Conservation (phyloP, 1,139 yeast species). For the Spathaspora sp. region DNA sequence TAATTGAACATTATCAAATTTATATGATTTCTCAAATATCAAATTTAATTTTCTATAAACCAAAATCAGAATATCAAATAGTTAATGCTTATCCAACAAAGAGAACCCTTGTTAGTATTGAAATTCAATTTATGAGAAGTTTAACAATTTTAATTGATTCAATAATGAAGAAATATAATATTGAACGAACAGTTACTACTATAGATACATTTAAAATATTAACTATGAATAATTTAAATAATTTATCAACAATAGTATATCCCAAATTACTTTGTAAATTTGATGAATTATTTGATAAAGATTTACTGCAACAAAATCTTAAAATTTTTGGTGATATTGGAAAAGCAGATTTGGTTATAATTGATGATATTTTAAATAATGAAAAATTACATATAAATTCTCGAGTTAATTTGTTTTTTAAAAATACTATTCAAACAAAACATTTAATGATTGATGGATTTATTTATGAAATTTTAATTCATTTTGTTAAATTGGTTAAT, state of each 20-base stretch:
- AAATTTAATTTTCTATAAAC: constrained; percentile 24
- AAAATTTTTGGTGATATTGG: constrained; percentile 46
- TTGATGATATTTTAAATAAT: constrained; percentile 41
- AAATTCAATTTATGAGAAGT: constrained; percentile 49
- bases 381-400: constrained; percentile 39
- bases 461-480: constrained; percentile 39
- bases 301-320: constrained; percentile 38
- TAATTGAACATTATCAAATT: constrained; percentile 38
- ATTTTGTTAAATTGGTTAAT: constrained; percentile 43
- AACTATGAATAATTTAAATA: constrained; percentile 48
- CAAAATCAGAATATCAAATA: constrained; percentile 24
- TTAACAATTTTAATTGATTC: constrained; percentile 44
- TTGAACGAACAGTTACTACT: constrained; percentile 28
- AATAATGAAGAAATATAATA: constrained; percentile 41
- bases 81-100: constrained; percentile 42
- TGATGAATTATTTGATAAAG: constrained; percentile 37
- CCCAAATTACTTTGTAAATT: constrained; percentile 35
- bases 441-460: constrained; percentile 38
- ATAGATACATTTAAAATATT: constrained; percentile 39
- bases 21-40: constrained; percentile 34
- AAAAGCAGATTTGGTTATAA: constrained; percentile 40
- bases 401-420: constrained; percentile 30
- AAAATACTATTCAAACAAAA: constrained; percentile 6
- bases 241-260: constrained; percentile 31
- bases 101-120: constrained; percentile 41